Percentiles rank a stretch among this genome's conserved stretches.
Conservation (phyloP, 805 yeast genomes). For the Candida tibetensis region DNA sequence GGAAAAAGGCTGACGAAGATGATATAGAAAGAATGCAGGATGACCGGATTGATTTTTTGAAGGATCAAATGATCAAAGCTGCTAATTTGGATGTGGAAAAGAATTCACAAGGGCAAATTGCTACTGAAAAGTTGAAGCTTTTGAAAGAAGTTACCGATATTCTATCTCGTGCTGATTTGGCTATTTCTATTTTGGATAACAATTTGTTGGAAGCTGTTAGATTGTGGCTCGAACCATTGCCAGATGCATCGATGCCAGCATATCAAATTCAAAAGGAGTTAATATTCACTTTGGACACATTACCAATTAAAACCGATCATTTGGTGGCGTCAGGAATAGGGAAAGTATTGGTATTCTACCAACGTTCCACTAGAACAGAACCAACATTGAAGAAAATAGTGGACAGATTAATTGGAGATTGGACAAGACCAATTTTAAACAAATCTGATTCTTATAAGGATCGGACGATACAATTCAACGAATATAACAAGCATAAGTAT, state of each 20-base stretch:
- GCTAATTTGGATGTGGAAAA: constrained; percentile 71
- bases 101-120: constrained; percentile 61
- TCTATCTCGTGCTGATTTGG: constrained; percentile 76
- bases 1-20: constrained; percentile 79
- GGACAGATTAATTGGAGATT: constrained; percentile 87
- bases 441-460: constrained; percentile 93
- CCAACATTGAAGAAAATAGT: constrained; percentile 82
- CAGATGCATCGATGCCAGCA: constrained; percentile 97
- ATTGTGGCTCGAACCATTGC: constrained; percentile 96
- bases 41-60: constrained; percentile 76
- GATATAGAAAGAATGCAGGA: constrained; percentile 95
- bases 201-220: constrained; percentile 90
- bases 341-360: constrained; percentile 89
- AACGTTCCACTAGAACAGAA: constrained; percentile 85
- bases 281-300: constrained; percentile 64
- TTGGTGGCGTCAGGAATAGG: constrained; percentile 93
- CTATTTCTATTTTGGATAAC: constrained; percentile 91
- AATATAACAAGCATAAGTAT: constrained; percentile 60
- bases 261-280: constrained; percentile 91
- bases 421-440: constrained; percentile 98
- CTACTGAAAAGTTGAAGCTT: constrained; percentile 73
- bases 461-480: constrained; percentile 65
- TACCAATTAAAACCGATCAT: constrained; percentile 95
- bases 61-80: constrained; percentile 86
- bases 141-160: constrained; percentile 76